Evolutionary conservation across 129 eudicot genomes (phyloP), one percentile per base, ranked within the genome.

Genomic region (Tagetes patula): DNA sequence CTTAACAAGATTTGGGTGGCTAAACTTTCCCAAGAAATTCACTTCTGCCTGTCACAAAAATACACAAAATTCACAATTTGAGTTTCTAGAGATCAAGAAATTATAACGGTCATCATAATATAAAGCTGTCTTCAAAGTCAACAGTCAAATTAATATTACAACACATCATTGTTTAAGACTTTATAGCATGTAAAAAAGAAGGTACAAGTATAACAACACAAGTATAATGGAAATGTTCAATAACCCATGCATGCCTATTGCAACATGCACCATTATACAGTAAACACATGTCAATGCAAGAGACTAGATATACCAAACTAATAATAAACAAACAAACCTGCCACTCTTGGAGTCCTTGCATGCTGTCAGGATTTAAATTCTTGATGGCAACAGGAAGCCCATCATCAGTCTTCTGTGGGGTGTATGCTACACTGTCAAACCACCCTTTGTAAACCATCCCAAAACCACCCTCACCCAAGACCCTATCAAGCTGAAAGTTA

Each of bases 391-490:
- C 93, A 20, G 88, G 77, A 6, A 87, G 43, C 34, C 92, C 92
- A 43, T 71, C 61, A 1, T 82, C 87, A 33, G 70, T 71, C 55
- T 74, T 82, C 2, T 81, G 76, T 1, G 92, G 89, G 43, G 83
- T 76, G 36, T 62, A 73, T 8, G 96, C 86, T 32, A 66, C 82
- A 39, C 67, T 79, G 65, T 87, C 90, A 27, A 89, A 8, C 87
- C 86, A 84, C 9, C 96, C 96, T 63, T 79, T 89, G 69, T 60
- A 87, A 52, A 90, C 91, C 70, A 38, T 77, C 63, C 94, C 96
- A 70, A 79, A 90, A 27, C 87, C 93, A 49, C 96, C 96, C 56
- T 82, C 88, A 27, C 96, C 96, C 71, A 90, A n/a, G 55, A 87
- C 56, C 38, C 78, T 79, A 8, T 69, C 93, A 41, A 81, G 80